Evolutionary conservation across 2,329 filamentous ascomycete species (phyloP), one percentile per base, ranked within the genome.

Genomic region (Microdochium nivale): DNA sequence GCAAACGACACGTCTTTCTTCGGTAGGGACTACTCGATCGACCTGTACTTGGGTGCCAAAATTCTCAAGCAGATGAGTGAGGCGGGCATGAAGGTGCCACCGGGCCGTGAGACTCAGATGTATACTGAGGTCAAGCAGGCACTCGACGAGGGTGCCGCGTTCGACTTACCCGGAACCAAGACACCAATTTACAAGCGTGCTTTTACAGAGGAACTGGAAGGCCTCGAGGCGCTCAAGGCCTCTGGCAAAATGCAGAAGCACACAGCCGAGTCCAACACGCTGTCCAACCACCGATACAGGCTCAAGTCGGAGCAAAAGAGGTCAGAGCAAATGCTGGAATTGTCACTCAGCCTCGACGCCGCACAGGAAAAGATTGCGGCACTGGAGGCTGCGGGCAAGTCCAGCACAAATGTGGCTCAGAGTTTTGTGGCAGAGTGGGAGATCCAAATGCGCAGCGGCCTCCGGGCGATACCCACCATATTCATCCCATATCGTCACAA

Each of bases 401-500:
- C 21, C 21, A 44, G 7, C 10, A 21, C 13, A 13, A 19, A 44
- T 4, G 40, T 19, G 14, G 40, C 40, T 16, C n/a, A 44, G 21
- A 13, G 8, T 4, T 23, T 44, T 19, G 60, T 71, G 33, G 55
- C 51, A 2, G 64, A 60, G 9, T 78, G 69, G 64, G 65, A 68
- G 47, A 58, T 57, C 2, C 57, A 58, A 2, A 51, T 78, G 25
- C 60, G 60, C 32, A 55, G n/a, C 7, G 11, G 27, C 2, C 14
- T 53, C 1, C 48, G 49, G 3, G 48, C 52, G 2, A n/a, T n/a
- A 47, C 59, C 1, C 56, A 60, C 25, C 62, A 63, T 30, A 51
- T 74, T 73, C 58, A 52, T 61, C 23, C 63, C 68, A 27, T 59
- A 68, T 48, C 69, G 72, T 27, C 83, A 87, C 59, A 81, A 83